A percentile compares a stretch with the other conserved stretches of the same genome.
These are phyloP conservation scores for Paxillus rubicundulus DNA, from an alignment of 768 basidiomycete species.

Conservation along the genomic window DNA sequence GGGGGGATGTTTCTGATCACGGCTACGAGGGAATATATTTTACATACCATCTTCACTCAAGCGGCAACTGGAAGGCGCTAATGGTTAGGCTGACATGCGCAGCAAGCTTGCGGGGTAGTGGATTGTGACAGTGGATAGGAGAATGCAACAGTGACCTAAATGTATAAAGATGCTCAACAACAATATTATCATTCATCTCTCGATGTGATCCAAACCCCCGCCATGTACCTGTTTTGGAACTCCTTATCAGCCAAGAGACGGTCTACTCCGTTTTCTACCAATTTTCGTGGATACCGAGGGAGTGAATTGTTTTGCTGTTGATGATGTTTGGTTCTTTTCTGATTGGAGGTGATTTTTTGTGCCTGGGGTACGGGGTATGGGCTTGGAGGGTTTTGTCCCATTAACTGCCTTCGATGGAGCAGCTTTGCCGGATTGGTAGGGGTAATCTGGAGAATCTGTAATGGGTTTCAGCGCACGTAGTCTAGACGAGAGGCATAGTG, in stretches of 20 bases:
- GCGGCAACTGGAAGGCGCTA: slow-evolving; percentile 7
- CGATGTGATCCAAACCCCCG: slow-evolving; percentile 8
- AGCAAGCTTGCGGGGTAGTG: slow-evolving; percentile 19
- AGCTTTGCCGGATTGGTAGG: slow-evolving; percentile 14
- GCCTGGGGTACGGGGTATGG: slow-evolving; percentile 10
- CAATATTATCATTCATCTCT: slow-evolving; percentile 19
- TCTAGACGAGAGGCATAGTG: not conserved
- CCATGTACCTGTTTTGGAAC: slow-evolving; percentile 15
- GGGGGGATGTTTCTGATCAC: not conserved
- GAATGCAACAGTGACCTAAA: slow-evolving; percentile 27
- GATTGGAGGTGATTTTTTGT: slow-evolving; percentile 21
- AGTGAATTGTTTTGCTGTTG: slow-evolving; percentile 11
- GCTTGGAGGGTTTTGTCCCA: slow-evolving; percentile 13
- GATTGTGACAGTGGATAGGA: slow-evolving; percentile 26
- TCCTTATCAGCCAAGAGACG: slow-evolving; percentile 24
- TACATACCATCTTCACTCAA: slow-evolving; percentile 24
- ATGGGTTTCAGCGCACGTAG: slow-evolving; percentile 6
- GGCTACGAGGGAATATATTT: slow-evolving; percentile 12
- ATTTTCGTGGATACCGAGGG: slow-evolving; percentile 18
- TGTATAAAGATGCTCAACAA: slow-evolving; percentile 25
- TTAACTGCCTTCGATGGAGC: slow-evolving; percentile 14
- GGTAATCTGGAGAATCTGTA: slow-evolving; percentile 24
- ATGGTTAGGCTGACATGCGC: slow-evolving; percentile 28
- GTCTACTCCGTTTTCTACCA: slow-evolving; percentile 34
- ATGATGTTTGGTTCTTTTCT: slow-evolving; percentile 7